Evolutionary conservation across 2,329 filamentous ascomycete genomes (phyloP).

Genomic region (Epichloe glyceriae): DNA sequence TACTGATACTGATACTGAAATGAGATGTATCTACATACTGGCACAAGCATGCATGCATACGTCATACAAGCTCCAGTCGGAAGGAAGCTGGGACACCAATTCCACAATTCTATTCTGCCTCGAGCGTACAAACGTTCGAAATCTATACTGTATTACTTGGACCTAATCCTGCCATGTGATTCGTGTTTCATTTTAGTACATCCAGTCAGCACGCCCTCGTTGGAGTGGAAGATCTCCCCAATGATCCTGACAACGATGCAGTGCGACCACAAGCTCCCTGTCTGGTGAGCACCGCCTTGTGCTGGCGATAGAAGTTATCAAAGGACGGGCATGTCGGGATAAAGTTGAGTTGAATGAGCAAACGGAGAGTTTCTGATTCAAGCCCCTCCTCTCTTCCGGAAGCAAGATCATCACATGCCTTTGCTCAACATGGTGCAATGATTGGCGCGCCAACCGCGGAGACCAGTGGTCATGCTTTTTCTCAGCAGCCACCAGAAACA

Average conservation of each 20-base stretch:
- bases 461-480: not conserved
- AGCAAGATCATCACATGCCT: not conserved
- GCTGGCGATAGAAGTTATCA: not conserved
- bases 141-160: not conserved
- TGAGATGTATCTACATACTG: too few species aligned
- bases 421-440: not conserved
- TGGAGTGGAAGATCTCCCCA: not conserved
- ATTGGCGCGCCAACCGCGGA: constrained; percentile 1
- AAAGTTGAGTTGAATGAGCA: too few species aligned
- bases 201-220: not conserved
- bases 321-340: not conserved
- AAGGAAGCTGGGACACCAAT: not conserved
- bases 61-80: too few species aligned
- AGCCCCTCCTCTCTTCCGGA: not conserved
- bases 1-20: too few species aligned
- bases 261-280: not conserved
- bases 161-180: not conserved
- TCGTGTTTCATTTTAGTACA: not conserved
- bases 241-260: not conserved
- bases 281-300: not conserved
- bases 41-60: too few species aligned
- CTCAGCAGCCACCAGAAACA: not conserved
- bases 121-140: too few species aligned
- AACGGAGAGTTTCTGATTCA: not conserved
- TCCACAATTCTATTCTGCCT: not conserved